Base-by-base conservation (phyloP, 2,329 filamentous ascomycete genomes). In the Tricladium varicosporioides region DNA sequence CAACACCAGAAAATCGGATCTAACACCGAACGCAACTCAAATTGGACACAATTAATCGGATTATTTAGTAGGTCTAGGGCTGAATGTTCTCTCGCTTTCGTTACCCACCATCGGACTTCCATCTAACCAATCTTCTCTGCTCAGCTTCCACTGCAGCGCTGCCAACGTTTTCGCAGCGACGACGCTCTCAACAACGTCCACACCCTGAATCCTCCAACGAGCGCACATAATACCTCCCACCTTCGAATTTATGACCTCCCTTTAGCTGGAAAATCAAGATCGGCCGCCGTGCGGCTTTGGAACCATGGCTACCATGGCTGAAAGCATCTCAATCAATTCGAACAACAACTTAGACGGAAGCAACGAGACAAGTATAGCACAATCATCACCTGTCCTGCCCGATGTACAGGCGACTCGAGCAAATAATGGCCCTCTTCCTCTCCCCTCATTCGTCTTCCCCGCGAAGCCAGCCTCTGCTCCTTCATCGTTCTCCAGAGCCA, bases 381-480 rank as follows among this genome's bases (percentile, higher is more conserved):
- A 49, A 10, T 10, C 45, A 5, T 60, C 55, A 15, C 49, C 55
- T 13, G 31, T 48, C 14, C n/a, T 45, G 15, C 16, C 48, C 18
- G 44, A 55, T n/a, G n/a, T 51, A 44, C 49, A 54, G 22, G 45
- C 54, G 44, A 58, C 60, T 40, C 60, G 51, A 19, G 19, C 56
- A 22, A 56, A 57, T 36, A 58, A 57, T 52, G 54, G 58, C 49
- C 80, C 81, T 52, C 76, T 76, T 51, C 84, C 84, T 48, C 88
- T 88, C 53, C 85, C 86, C 31, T 80, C 79, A 5, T 88, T 88
- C 65, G 78, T 84, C 56, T 88, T 88, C 64, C 86, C 53, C n/a
- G 53, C 53, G n/a, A 56, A 51, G 33, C 22, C 85, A 1, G 72
- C 75, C 16, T 77, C 79, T 1, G 75, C 78, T 2, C 75, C 79